These are phyloP conservation scores for Quercus parvula DNA, from an alignment of 306 rosid species.

Conservation along the genomic window DNA sequence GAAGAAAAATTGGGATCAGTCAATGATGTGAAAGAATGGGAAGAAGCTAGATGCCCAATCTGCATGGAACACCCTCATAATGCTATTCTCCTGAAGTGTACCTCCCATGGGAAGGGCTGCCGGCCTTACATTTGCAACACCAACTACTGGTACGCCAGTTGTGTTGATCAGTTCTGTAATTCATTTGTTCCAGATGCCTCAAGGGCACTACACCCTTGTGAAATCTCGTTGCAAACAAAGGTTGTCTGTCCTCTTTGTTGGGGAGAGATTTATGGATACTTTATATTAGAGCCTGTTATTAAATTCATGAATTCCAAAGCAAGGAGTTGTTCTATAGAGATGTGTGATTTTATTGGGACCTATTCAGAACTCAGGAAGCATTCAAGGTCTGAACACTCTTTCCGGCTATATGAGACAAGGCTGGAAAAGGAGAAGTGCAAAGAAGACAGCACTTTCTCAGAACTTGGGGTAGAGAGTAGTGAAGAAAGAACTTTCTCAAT, in stretches of 20 bases:
- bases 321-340: not conserved
- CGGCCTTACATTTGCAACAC: slow-evolving; percentile 12
- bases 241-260: not conserved
- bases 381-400: not conserved
- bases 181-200: no score
- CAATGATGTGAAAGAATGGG: slow-evolving; percentile 10
- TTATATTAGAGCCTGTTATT: not conserved
- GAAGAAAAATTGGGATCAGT: not conserved
- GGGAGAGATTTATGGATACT: not conserved
- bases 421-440: no score
- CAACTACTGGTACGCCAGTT: not conserved
- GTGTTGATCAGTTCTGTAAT: no score
- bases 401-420: no score
- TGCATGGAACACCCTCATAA: slow-evolving; percentile 21
- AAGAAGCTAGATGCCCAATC: slow-evolving; percentile 6
- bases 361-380: not conserved
- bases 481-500: no score
- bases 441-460: no score
- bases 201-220: no score
- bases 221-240: no score
- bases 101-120: slow-evolving; percentile 7
- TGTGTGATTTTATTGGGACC: not conserved
- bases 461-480: no score
- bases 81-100: not conserved
- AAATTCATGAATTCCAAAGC: not conserved